These are phyloP conservation scores for Evernia prunastri DNA, from an alignment of 495 filamentous ascomycete species.

Conservation along the genomic window DNA sequence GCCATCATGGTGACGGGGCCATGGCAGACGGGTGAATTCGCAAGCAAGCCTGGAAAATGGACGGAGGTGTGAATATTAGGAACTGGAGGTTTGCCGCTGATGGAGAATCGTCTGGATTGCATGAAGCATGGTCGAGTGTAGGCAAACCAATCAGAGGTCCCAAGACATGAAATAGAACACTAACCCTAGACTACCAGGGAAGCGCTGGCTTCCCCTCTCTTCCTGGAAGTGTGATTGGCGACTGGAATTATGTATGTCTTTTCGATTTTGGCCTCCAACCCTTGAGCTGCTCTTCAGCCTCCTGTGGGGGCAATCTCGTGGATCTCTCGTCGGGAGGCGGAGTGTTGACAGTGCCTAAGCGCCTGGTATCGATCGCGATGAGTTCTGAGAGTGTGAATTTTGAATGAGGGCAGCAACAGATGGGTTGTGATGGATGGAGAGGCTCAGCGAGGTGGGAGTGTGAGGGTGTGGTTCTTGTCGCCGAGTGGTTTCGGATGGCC, in stretches of 20 bases:
- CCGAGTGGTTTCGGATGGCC: slow-evolving; percentile 11
- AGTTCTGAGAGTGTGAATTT: not conserved
- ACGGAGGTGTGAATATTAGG: slow-evolving; percentile 24
- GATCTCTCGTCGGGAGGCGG: not conserved
- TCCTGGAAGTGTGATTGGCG: slow-evolving; percentile 18
- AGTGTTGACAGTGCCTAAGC: not conserved
- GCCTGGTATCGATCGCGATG: slow-evolving; percentile 1
- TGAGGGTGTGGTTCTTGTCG: not conserved
- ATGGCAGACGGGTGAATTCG: slow-evolving; percentile 9
- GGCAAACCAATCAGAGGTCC: slow-evolving; percentile 21
- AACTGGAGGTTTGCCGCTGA: slow-evolving; percentile 37
- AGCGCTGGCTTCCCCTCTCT: slow-evolving; percentile 20
- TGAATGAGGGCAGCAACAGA: not conserved
- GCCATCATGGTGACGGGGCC: slow-evolving; percentile 15
- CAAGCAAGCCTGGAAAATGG: slow-evolving; percentile 19
- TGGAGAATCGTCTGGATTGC: slow-evolving; percentile 34
- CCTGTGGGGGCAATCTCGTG: not conserved
- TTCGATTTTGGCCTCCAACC: slow-evolving; percentile 7
- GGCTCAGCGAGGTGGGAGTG: not conserved
- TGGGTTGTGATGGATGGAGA: slow-evolving; percentile 15
- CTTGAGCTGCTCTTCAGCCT: slow-evolving; percentile 3
- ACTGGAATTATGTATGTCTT: slow-evolving; percentile 7
- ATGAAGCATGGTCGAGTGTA: slow-evolving; percentile 38
- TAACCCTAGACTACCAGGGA: slow-evolving; percentile 19
- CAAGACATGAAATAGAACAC: slow-evolving; percentile 5